A percentile compares a stretch with the other conserved stretches of the same genome.
phyloP scores from a whole-genome alignment of 768 basidiomycete genomes.

The Amanita pallidorosea region DNA sequence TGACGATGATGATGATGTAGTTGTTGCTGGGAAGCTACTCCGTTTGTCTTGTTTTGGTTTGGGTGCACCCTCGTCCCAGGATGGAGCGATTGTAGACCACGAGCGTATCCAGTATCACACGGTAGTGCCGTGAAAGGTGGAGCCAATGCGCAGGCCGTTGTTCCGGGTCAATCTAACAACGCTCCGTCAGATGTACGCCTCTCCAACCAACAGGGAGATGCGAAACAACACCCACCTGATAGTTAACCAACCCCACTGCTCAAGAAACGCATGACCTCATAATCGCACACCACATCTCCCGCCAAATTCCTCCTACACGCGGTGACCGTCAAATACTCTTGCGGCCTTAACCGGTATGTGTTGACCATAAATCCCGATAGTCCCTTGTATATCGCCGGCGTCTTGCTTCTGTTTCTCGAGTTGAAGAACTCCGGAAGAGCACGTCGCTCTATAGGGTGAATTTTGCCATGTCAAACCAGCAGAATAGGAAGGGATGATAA shows the following conservation, averaged over 20 bases:
- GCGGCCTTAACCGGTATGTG: constrained; percentile 88
- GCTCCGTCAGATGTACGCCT: constrained; percentile 1
- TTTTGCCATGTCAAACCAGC: constrained; percentile 97
- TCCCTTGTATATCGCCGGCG: constrained; percentile 97
- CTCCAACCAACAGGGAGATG: not conserved
- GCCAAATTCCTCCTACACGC: constrained; percentile 94
- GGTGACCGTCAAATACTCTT: constrained; percentile 94
- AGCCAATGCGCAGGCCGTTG: constrained; percentile 88
- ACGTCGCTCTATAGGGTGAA: constrained; percentile 85
- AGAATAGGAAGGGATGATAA: constrained; percentile 94
- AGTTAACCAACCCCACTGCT: constrained; percentile 98
- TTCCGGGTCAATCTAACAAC: constrained; percentile 85
- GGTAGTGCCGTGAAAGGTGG: constrained; percentile 99
- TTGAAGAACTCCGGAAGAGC: constrained; percentile 98
- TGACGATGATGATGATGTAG: not conserved
- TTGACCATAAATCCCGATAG: constrained; percentile 99
- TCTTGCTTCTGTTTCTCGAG: constrained; percentile 88
- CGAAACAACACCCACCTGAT: constrained; percentile 56
- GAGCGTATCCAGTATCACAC: constrained; percentile 92
- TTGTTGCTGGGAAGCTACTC: not conserved
- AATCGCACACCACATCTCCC: constrained; percentile 95
- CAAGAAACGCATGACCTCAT: constrained; percentile 97
- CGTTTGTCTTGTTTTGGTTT: constrained; percentile 11
- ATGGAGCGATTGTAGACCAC: constrained; percentile 90
- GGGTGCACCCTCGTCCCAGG: constrained; percentile 55